Percentiles rank a stretch among this genome's conserved stretches.
phyloP scores from a whole-genome alignment of 805 yeast species.

The Sugiyamaella mastotermitis region DNA sequence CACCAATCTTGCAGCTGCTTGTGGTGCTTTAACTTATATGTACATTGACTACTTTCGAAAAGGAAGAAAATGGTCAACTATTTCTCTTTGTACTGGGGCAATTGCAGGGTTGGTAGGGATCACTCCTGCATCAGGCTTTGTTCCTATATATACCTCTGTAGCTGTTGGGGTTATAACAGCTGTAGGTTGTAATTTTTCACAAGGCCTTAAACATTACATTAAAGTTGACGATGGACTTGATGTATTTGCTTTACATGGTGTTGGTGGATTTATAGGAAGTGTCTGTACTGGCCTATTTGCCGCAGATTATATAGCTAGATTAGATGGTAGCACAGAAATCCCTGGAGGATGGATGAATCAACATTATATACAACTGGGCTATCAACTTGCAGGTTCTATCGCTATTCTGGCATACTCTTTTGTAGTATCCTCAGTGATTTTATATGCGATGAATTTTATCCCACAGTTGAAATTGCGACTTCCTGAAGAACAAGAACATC shows the following conservation, averaged over 20 bases:
- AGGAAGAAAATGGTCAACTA: conserved; percentile 90
- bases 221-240: conserved; percentile 93
- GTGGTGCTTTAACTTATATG: conserved; percentile 94
- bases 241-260: conserved; percentile 88
- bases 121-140: conserved; percentile 95
- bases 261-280: conserved; percentile 85
- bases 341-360: conserved; percentile 93
- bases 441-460: conserved; percentile 66
- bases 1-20: conserved; percentile 90
- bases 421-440: conserved; percentile 62
- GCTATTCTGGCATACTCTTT: conserved; percentile 78
- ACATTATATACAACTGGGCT: conserved; percentile 83
- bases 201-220: conserved; percentile 65
- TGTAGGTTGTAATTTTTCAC: conserved; percentile 75
- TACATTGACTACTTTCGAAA: conserved; percentile 79
- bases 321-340: conserved; percentile 63
- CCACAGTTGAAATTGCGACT: conserved; percentile 82
- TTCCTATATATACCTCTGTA: conserved; percentile 85
- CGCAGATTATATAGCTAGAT: conserved; percentile 82
- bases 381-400: conserved; percentile 79
- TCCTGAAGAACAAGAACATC: conserved; percentile 81
- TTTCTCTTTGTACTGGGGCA: conserved; percentile 87
- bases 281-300: conserved; percentile 87
- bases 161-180: conserved; percentile 79
- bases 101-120: conserved; percentile 92